Conservation (phyloP, 2,329 filamentous ascomycete species). For the Aspergillus neoniger region DNA sequence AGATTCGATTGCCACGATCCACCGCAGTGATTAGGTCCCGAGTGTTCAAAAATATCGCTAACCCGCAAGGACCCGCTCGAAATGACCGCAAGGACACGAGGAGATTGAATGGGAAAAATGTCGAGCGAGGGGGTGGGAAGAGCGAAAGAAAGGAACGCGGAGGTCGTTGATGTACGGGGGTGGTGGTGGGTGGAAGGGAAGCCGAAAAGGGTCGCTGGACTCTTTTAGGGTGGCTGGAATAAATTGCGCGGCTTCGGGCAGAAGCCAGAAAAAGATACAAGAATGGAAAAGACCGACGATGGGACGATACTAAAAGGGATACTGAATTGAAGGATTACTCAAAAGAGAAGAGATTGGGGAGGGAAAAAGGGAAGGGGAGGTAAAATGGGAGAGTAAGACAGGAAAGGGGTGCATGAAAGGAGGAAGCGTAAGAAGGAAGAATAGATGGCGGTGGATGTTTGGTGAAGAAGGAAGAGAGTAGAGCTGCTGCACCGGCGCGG, state of each 20-base stretch:
- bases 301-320: slow-evolving; percentile 18
- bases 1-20: slow-evolving; percentile 19
- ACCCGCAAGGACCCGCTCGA: slow-evolving; percentile 20
- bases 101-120: slow-evolving; percentile 22
- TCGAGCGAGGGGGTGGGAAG: slow-evolving; percentile 24
- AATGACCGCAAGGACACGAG: slow-evolving; percentile 23
- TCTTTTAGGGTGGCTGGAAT: slow-evolving; percentile 34
- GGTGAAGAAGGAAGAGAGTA: slow-evolving; percentile 18
- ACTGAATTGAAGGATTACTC: slow-evolving; percentile 12
- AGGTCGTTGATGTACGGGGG: slow-evolving; percentile 21
- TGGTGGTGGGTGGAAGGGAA: slow-evolving; percentile 19
- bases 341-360: slow-evolving; percentile 15
- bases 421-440: slow-evolving; percentile 15
- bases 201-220: slow-evolving; percentile 35
- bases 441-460: slow-evolving; percentile 13
- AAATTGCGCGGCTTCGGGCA: slow-evolving; percentile 31
- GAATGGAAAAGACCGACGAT: slow-evolving; percentile 19
- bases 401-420: slow-evolving; percentile 29
- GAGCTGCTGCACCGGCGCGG: slow-evolving; percentile 8
- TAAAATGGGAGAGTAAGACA: slow-evolving; percentile 24
- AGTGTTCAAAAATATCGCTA: slow-evolving; percentile 19
- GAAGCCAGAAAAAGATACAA: slow-evolving; percentile 27
- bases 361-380: slow-evolving; percentile 16
- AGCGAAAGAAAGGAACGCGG: slow-evolving; percentile 17
- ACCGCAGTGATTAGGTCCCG: slow-evolving; percentile 19